Evolutionary conservation across 139 green algal genomes (phyloP), one percentile per base, ranked within the genome.

Genomic region (Deuterostichococcus epilithicus): DNA sequence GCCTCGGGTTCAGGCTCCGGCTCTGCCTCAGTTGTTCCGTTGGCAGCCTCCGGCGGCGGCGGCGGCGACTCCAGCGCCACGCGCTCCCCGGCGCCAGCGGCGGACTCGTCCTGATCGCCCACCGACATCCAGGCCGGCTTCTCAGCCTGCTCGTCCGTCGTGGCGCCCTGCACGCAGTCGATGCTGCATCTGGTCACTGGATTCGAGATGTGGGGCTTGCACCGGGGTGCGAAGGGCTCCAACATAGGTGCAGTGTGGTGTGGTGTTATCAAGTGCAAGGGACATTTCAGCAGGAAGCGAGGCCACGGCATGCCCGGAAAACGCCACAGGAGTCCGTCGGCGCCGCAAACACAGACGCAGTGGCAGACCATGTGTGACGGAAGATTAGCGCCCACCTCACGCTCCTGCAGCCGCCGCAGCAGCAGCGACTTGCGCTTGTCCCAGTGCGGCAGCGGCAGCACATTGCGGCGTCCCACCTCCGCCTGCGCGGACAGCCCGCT

Each of bases 401-500:
- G 78, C 74, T 89, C 78, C 39, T 85, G 83, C 75, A 95, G 82
- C 34, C 88, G 86, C 28, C 88, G 87, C 72, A 97, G 82, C 78
- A 95, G 83, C 47, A 89, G 83, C 5, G 85, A 92, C 82, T 90
- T 84, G 37, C 88, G 82, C 76, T 87, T 88, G 42, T 92, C 86
- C 92, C 92, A 97, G 42, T 83, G 86, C 18, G 93, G 93, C 87
- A 96, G 91, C 33, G 90, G 88, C 70, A 91, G 84, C 45, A 97
- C 76, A 74, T 92, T 94, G 37, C 82, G 73, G 37, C 60, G 72
- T 18, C 83, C 84, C 32, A 86, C 80, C 1, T 80, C 36, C 25
- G 60, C 58, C 20, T 75, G 72, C 36, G 68, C 65, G 20, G 77
- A 59, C 65, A 97, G 77, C 65, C 84, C 88, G 69, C 87, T 59